These are phyloP conservation scores for Gossypium davidsonii DNA, from an alignment of 441 rosid species.

Conservation along the genomic window DNA sequence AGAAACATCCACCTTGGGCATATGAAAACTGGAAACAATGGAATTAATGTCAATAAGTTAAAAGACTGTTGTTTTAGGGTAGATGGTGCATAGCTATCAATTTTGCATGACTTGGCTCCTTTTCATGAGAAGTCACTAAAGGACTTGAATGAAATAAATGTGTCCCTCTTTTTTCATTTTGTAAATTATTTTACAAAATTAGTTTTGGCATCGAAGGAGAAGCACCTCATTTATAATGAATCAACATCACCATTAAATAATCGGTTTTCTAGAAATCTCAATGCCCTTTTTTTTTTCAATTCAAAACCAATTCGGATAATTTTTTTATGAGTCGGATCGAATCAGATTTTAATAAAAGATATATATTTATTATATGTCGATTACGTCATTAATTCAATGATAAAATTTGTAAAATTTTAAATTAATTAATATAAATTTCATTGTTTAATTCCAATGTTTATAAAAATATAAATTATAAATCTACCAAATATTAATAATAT, in stretches of 20 bases:
- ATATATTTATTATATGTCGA: too few species aligned
- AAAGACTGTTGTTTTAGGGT: neutral
- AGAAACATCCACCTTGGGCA: neutral
- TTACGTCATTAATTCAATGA: too few species aligned
- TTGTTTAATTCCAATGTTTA: too few species aligned
- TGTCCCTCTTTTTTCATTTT: neutral
- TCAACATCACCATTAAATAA: slow-evolving; percentile 1
- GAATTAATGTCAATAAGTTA: neutral
- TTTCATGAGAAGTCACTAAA: neutral
- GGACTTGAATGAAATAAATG: neutral
- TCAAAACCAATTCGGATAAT: neutral
- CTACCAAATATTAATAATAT: too few species aligned
- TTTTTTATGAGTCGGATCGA: too few species aligned
- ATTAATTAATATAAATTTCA: too few species aligned
- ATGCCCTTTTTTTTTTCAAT: neutral
- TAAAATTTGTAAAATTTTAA: too few species aligned
- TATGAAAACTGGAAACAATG: neutral
- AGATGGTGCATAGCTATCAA: slow-evolving; percentile 16
- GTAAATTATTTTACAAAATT: neutral
- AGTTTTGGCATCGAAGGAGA: neutral
- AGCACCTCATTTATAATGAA: neutral
- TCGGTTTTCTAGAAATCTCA: neutral
- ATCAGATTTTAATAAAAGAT: too few species aligned
- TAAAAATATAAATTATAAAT: too few species aligned
- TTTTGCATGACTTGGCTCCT: slow-evolving; percentile 1